Base-by-base conservation (phyloP, 2,329 filamentous ascomycete genomes). In the Plectosphaerella sp. region DNA sequence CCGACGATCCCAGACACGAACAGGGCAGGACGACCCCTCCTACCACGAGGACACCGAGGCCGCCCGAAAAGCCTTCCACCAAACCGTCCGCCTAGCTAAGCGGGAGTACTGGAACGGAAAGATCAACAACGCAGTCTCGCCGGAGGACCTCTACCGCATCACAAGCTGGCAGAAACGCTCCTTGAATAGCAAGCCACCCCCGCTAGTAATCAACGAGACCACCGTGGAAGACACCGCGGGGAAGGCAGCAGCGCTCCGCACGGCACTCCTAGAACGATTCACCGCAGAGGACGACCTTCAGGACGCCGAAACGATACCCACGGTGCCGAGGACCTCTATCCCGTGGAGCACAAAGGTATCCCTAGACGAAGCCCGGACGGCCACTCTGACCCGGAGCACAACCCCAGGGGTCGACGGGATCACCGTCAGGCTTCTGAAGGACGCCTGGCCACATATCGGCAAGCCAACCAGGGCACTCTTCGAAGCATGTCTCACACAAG, bases 401-500 rank as follows among this genome's bases (percentile, higher is more conserved):
- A 48, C 46, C 46, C 33, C 46, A 36, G n/a, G 46, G 8, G 22
- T 37, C 5, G 11, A 48, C 8, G 11, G 33, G 33, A 48, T 48
- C 10, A 48, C n/a, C 18, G 37, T 18, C 20, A 11, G 11, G 46
- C 28, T 48, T 15, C 46, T 48, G 18, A 5, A 24, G 46, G 25
- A 14, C 10, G 18, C 8, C 46, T 47, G 3, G 24, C 43, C 24
- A 12, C 11, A 42, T 16, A 11, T 51, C 28, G 35, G 16, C 42
- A 36, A 14, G n/a, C 49, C 33, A 18, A 11, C 42, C 10, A 39
- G 28, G 25, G n/a, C 9, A 37, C 49, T 52, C 10, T 54, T 48
- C 25, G 15, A 54, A 33, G 42, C 33, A 20, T 57, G 50, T 36
- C 36, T 53, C 14, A 10, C 50, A 39, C 11, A 42, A 3, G 42